Evolutionary conservation across 148 eudicot genomes (phyloP), one percentile per base, ranked within the genome.

Genomic region (Silene uniflora): DNA sequence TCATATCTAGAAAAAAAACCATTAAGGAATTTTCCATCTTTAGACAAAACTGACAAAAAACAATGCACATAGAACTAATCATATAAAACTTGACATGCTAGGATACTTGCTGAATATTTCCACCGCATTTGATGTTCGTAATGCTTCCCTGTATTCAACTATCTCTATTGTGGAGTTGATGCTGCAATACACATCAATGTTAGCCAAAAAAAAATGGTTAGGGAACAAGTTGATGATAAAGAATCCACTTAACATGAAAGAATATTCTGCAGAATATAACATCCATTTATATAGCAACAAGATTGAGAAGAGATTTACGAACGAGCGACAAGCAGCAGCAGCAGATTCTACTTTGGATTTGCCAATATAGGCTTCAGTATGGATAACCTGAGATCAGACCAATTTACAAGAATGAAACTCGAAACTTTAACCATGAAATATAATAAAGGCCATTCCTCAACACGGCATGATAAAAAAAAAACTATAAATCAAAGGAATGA

Each of bases 311-410:
- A n/a, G 68, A 67, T 16, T 68, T 56, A 87, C 97, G 77, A 87
- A 95, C 99, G 90, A 84, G 73, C 81, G 97, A 81, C 99, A 95
- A 78, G 99, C 85, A 76, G 92, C 88, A 75, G 98, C 97, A 75
- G 98, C 99, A 74, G 98, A 95, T 80, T 92, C 93, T 75, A 92
- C 99, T 87, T 95, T 95, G 42, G 99, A 84, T 79, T 77, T 83
- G 77, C 99, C 98, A 62, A 95, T 91, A 86, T 84, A 92, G 46
- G 89, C 88, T 80, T 95, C 99, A 22, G 88, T 77, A 79, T 95
- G 99, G 76, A 95, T 95, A 77, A 95, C 87, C 99, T 95, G 79
- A 52, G 62, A 66, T 12, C 42, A 70, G 19, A 67, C 6, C 44
- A 63, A 7, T 24, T 23, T 6, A 69, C 62, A 65, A 64, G 4